These are phyloP conservation scores for Epichloe glyceriae DNA, from an alignment of 2,329 filamentous ascomycete genomes.

Conservation along the genomic window DNA sequence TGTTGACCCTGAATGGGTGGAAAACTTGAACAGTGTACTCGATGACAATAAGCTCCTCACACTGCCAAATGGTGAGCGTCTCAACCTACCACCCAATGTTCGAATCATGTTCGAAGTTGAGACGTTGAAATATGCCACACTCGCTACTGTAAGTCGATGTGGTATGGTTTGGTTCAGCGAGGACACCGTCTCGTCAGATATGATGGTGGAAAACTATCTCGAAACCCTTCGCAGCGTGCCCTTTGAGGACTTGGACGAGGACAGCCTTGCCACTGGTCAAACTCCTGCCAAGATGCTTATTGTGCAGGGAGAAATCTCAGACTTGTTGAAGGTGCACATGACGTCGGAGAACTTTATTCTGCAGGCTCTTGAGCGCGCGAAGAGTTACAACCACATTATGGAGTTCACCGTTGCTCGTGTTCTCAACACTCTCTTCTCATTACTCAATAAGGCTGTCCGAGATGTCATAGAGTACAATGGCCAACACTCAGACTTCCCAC, in stretches of 20 bases:
- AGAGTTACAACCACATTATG: conserved; percentile 90
- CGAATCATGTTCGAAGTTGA: conserved; percentile 99
- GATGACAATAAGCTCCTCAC: conserved; percentile 98
- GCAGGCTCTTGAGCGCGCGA: conserved; percentile 62
- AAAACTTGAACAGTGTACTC: conserved; percentile 98
- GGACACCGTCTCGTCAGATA: conserved; percentile 82
- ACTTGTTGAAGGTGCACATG: conserved; percentile 63
- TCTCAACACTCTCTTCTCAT: conserved; percentile 83
- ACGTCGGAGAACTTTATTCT: conserved; percentile 69
- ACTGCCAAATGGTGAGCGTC: conserved; percentile 91
- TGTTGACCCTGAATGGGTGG: conserved; percentile 98
- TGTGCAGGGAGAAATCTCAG: conserved; percentile 67
- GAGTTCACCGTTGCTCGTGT: conserved; percentile 87
- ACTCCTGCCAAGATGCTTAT: conserved; percentile 66
- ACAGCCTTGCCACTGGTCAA: conserved; percentile 63
- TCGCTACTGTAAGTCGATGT: conserved; percentile 97
- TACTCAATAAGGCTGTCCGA: conserved; percentile 86
- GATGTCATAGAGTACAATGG: conserved; percentile 93
- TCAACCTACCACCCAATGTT: conserved; percentile 87
- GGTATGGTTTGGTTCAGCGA: conserved; percentile 99
- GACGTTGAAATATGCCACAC: conserved; percentile 89
- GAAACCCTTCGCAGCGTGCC: conserved; percentile 67
- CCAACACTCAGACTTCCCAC: conserved; percentile 84
- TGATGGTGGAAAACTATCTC: conserved; percentile 90
- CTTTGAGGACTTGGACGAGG: conserved; percentile 94